Base-by-base conservation (phyloP, 208 protist species). In the Paratrypanosoma confusum region DNA sequence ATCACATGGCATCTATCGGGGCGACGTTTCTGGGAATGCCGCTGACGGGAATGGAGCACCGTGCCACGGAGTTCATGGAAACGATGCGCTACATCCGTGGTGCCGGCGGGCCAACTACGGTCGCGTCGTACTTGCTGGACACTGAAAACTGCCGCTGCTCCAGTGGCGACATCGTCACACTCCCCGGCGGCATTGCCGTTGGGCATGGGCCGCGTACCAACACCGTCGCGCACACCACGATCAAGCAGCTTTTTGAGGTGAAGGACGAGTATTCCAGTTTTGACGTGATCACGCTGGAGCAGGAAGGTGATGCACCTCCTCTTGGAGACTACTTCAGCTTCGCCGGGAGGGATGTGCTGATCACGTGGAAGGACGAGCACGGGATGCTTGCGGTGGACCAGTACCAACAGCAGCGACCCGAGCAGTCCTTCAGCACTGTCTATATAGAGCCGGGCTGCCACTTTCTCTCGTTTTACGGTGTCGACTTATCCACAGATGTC, bases 271-370 rank as follows among this genome's bases (percentile, higher is more conserved):
- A 68, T 17, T 48, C 55, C 25, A 36, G 38, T 22, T 93, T 89
- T 49, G 67, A 88, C 40, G 80, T 94, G 13, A 65, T 88, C 43
- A 86, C 85, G 17, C 57, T 94, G 10, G 81, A 94, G 51, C 85
- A 94, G 43, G 81, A 94, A 33, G 77, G 71, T 29, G 85, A 94
- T 40, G 85, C 85, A 7, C 85, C 85, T 35, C 79, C 85, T 20
- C 74, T 94, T 13, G 85, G 85, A 2, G 85, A 94, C 54, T 94
- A 94, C 64, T 87, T 94, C 44, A 80, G 81, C n/a, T 94, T 94
- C 23, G 81, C 81, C 3, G 85, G 85, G n/a, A 83, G 85, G 31
- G 66, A 89, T 37, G 61, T 85, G 38, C 59, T 94, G 5, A 47
- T 94, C 5, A 79, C 84, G 6, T 90, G 81, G 81, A 94, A 94